Evolutionary conservation across 2,329 filamentous ascomycete genomes (phyloP).

Genomic region (Xylaria digitata): DNA sequence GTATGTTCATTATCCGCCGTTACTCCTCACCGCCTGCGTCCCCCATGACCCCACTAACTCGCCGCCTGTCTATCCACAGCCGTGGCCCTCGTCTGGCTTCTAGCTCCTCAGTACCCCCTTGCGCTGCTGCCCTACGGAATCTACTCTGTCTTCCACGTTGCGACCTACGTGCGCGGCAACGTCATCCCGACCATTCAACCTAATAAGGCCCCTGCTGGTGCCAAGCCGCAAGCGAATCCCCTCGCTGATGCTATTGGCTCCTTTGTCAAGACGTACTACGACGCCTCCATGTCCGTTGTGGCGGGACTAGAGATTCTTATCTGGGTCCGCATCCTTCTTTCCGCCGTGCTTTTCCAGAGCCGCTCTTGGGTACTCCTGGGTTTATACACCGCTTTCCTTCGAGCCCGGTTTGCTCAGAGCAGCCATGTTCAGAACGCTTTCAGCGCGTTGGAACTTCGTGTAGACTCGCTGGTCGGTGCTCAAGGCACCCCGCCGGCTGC

Average conservation of each 20-base stretch:
- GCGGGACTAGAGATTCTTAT: conserved; percentile 87
- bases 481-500: conserved; percentile 86
- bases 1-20: conserved; percentile 66
- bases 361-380: conserved; percentile 89
- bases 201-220: conserved; percentile 66
- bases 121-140: conserved; percentile 94
- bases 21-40: conserved; percentile 30
- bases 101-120: conserved; percentile 87
- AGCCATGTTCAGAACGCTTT: conserved; percentile 90
- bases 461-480: conserved; percentile 85
- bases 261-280: conserved; percentile 99
- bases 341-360: conserved; percentile 87
- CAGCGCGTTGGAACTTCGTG: conserved; percentile 74
- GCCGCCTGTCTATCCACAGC: conserved; percentile 54
- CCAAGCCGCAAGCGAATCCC: conserved; percentile 68
- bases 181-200: conserved; percentile 88
- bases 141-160: conserved; percentile 98
- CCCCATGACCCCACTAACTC: conserved; percentile 25
- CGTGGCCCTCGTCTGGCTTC: conserved; percentile 96
- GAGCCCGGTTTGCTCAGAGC: conserved; percentile 90
- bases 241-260: conserved; percentile 85
- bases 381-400: conserved; percentile 92
- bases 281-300: conserved; percentile 93
- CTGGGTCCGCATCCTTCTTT: conserved; percentile 83
- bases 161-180: conserved; percentile 94